phyloP scores from a whole-genome alignment of 2,329 filamentous ascomycete species.

The Xylaria sp. region DNA sequence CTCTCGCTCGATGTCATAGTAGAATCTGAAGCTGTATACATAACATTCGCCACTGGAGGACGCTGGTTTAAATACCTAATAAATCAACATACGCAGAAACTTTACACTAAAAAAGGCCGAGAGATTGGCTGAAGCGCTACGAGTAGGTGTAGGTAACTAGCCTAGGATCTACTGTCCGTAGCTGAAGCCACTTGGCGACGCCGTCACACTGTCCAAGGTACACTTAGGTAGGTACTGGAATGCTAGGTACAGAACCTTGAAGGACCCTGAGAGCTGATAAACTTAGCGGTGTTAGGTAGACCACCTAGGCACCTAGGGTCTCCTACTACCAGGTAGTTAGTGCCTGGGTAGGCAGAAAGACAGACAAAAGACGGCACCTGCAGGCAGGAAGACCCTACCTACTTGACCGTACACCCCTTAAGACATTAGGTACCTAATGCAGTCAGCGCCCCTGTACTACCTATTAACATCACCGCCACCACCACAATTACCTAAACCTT shows the following conservation, averaged over 20 bases:
- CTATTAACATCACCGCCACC: constrained; percentile 12
- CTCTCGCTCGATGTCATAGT: background rate
- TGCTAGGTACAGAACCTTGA: constrained; percentile 23
- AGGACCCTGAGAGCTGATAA: constrained; percentile 34
- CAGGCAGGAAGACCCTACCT: constrained; percentile 17
- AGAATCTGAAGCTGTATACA: background rate
- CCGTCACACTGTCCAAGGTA: constrained; percentile 26
- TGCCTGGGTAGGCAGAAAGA: constrained; percentile 3
- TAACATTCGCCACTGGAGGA: background rate
- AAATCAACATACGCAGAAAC: too few species aligned
- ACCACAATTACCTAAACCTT: constrained; percentile 20
- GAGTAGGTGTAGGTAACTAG: too few species aligned
- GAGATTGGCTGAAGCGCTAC: background rate
- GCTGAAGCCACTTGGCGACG: constrained; percentile 17
- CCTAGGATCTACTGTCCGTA: background rate
- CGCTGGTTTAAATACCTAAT: too few species aligned
- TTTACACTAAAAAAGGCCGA: background rate
- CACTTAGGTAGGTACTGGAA: constrained; percentile 11
- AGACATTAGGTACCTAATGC: background rate
- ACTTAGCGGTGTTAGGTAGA: constrained; percentile 11
- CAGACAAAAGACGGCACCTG: constrained; percentile 22
- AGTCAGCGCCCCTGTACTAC: too few species aligned
- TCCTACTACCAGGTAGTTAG: background rate
- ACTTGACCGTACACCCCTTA: background rate
- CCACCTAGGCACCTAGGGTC: constrained; percentile 6